A percentile compares a stretch with the other conserved stretches of the same genome.
These are phyloP conservation scores for Trametes versicolor DNA, from an alignment of 1,284 basidiomycete species.

Conservation along the genomic window DNA sequence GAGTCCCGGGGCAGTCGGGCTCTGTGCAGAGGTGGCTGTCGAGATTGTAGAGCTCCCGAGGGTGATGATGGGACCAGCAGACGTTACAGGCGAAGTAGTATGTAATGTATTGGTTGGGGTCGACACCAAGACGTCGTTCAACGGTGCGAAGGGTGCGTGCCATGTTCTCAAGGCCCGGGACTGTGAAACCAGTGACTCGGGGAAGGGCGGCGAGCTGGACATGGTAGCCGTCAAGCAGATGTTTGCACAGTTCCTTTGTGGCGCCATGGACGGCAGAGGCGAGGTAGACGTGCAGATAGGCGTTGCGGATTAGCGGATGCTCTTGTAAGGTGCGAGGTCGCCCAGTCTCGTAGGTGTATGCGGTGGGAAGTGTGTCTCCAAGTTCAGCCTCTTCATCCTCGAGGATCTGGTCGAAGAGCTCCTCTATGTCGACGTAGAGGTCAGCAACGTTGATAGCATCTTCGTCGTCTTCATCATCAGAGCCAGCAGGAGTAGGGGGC, in stretches of 20 bases:
- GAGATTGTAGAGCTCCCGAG: background rate
- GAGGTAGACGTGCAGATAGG: constrained; percentile 23
- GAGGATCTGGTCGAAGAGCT: background rate
- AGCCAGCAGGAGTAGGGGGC: background rate
- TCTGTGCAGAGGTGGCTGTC: background rate
- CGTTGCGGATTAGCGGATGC: constrained; percentile 23
- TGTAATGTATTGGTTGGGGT: background rate
- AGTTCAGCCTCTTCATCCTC: background rate
- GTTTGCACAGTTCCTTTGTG: constrained; percentile 1
- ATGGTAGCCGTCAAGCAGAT: background rate
- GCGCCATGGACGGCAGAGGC: constrained; percentile 16
- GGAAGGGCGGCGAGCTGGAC: background rate
- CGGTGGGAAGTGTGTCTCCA: background rate
- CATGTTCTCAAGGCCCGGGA: constrained; percentile 1
- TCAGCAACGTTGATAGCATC: background rate
- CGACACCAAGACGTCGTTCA: background rate
- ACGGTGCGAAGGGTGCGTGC: background rate
- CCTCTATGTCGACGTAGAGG: background rate
- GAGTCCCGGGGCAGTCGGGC: too few relatives aligned
- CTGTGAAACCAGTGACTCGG: background rate
- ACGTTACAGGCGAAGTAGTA: background rate
- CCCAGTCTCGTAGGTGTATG: background rate
- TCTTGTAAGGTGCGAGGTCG: constrained; percentile 23
- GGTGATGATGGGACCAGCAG: background rate
- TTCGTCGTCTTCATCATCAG: background rate